A percentile compares a stretch with the other conserved stretches of the same genome.
phyloP scores from a whole-genome alignment of 306 rosid species.

The Cotoneaster glaucophyllus region DNA sequence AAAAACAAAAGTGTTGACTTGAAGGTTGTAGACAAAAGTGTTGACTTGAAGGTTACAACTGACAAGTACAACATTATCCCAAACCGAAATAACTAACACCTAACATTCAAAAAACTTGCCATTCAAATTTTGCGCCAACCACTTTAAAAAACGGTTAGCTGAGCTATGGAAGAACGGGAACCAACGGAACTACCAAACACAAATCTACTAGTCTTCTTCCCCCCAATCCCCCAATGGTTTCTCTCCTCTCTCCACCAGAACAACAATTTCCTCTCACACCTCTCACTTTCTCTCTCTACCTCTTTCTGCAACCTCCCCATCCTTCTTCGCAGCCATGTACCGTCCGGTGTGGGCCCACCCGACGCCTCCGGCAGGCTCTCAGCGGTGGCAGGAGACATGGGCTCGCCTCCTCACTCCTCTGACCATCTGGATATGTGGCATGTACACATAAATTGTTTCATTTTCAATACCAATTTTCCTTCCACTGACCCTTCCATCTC shows the following conservation, averaged over 20 bases:
- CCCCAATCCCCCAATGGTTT: background rate
- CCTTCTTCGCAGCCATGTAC: constrained; percentile 10
- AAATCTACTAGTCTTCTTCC: constrained; percentile 34
- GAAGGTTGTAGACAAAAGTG: background rate
- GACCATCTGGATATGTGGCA: constrained; percentile 73
- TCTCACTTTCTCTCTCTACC: background rate
- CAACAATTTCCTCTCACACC: background rate
- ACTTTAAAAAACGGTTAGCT: constrained; percentile 24
- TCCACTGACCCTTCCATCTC: constrained; percentile 14
- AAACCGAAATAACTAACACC: constrained; percentile 11
- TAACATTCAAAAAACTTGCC: constrained; percentile 28
- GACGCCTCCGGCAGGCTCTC: constrained; percentile 7
- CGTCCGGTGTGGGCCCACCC: constrained; percentile 13
- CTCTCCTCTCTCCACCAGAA: background rate
- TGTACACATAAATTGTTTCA: constrained; percentile 38
- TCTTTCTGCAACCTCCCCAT: background rate
- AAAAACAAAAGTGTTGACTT: background rate
- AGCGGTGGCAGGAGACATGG: constrained; percentile 30
- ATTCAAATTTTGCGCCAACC: constrained; percentile 27
- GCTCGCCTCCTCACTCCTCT: constrained; percentile 34
- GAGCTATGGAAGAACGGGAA: background rate
- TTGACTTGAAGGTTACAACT: background rate
- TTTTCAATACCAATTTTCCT: constrained; percentile 5
- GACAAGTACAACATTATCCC: background rate
- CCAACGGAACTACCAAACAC: background rate